These are phyloP conservation scores for Aegilops sharonensis DNA, from an alignment of 176 grass and related monocot genomes.

Conservation along the genomic window DNA sequence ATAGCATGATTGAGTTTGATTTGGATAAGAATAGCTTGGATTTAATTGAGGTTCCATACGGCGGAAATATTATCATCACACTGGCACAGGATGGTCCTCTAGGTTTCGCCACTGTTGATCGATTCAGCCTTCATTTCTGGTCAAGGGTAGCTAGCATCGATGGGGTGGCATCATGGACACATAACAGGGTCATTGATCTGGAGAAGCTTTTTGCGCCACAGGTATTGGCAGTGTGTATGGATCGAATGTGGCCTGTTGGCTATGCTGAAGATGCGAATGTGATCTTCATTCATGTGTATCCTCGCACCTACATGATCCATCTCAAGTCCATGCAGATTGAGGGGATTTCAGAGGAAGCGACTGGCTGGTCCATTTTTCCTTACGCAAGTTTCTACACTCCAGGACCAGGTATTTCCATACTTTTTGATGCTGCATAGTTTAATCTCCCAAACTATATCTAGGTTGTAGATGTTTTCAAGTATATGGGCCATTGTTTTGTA, in stretches of 20 bases:
- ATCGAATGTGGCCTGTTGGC: neutral
- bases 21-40: neutral
- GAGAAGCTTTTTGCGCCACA: neutral
- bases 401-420: neutral
- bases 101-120: neutral
- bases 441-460: neutral
- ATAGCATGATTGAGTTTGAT: neutral
- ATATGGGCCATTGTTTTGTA: neutral
- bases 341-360: neutral
- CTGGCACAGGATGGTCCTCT: neutral
- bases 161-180: neutral
- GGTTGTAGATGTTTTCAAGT: neutral
- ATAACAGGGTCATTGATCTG: neutral
- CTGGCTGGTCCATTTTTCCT: neutral
- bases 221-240: neutral
- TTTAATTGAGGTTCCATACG: neutral
- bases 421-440: neutral
- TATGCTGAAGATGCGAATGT: neutral
- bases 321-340: neutral
- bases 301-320: neutral
- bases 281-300: neutral
- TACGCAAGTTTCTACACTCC: neutral
- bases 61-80: neutral
- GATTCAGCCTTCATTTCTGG: neutral
- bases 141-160: neutral